A percentile compares a stretch with the other conserved stretches of the same genome.
Evolutionary conservation across 176 grass and related monocot species (phyloP).

Genomic region (Coix lacrymajobi): DNA sequence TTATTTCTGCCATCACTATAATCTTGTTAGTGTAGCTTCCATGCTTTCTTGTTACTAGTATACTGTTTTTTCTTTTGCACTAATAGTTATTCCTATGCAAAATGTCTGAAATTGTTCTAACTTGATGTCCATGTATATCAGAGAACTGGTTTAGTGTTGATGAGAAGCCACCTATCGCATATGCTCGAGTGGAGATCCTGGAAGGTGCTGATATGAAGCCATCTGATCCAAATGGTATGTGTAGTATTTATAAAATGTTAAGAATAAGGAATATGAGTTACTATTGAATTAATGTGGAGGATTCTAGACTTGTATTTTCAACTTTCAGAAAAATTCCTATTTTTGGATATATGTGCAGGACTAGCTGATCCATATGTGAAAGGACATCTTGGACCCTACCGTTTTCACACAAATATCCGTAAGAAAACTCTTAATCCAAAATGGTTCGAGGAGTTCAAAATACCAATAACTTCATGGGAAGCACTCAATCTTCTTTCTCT

Average conservation of each 20-base stretch:
- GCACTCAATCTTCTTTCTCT: slow-evolving; percentile 67
- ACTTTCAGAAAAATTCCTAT: neutral
- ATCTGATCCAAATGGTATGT: slow-evolving; percentile 84
- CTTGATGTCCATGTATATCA: slow-evolving; percentile 37
- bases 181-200: slow-evolving; percentile 79
- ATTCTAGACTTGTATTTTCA: neutral
- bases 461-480: slow-evolving; percentile 93
- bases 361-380: slow-evolving; percentile 87
- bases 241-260: neutral
- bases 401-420: slow-evolving; percentile 86
- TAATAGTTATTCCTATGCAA: neutral
- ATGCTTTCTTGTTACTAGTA: neutral
- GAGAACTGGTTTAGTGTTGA: slow-evolving; percentile 76
- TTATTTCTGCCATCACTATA: neutral
- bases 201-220: slow-evolving; percentile 96
- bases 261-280: neutral
- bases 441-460: slow-evolving; percentile 88
- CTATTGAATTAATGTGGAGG: slow-evolving; percentile 18
- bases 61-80: neutral
- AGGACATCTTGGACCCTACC: slow-evolving; percentile 70
- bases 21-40: neutral
- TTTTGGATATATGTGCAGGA: slow-evolving; percentile 44
- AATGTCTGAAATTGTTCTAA: neutral
- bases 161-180: slow-evolving; percentile 70
- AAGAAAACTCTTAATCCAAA: slow-evolving; percentile 93